Evolutionary conservation across 129 eudicot species (phyloP).

Genomic region (Apium graveolens): DNA sequence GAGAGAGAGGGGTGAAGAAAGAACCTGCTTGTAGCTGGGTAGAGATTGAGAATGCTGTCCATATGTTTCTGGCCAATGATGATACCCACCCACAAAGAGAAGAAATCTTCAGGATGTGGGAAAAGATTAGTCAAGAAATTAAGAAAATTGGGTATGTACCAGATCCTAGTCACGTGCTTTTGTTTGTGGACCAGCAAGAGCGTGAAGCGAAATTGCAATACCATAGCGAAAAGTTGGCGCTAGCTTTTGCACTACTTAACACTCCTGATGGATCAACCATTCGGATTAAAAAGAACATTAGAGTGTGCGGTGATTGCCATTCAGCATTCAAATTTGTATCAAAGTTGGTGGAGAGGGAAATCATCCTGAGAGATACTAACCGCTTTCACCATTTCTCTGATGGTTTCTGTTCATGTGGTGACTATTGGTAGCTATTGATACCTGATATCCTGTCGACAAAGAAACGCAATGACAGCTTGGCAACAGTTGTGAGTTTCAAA

Average conservation of each 20-base stretch:
- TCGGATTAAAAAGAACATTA: slow-evolving; percentile 72
- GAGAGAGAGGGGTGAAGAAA: slow-evolving; percentile 51
- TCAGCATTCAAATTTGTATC: slow-evolving; percentile 72
- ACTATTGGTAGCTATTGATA: slow-evolving; percentile 57
- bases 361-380: slow-evolving; percentile 68
- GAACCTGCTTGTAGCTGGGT: slow-evolving; percentile 97
- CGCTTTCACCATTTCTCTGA: slow-evolving; percentile 64
- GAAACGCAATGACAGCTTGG: background rate
- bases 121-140: slow-evolving; percentile 35
- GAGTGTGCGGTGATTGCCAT: slow-evolving; percentile 89
- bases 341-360: slow-evolving; percentile 47
- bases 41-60: slow-evolving; percentile 63
- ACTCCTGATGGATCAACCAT: slow-evolving; percentile 43
- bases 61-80: slow-evolving; percentile 79
- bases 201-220: slow-evolving; percentile 58
- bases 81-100: slow-evolving; percentile 57
- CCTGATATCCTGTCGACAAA: background rate
- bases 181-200: slow-evolving; percentile 57
- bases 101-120: slow-evolving; percentile 55
- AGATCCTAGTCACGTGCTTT: slow-evolving; percentile 71
- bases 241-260: slow-evolving; percentile 50
- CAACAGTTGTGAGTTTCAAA: background rate
- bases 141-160: slow-evolving; percentile 74
- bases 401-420: slow-evolving; percentile 81
- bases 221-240: slow-evolving; percentile 78